Percentiles rank a stretch among this genome's conserved stretches.
These are phyloP conservation scores for Claviceps pazoutovae DNA, from an alignment of 2,329 filamentous ascomycete genomes.

Conservation along the genomic window DNA sequence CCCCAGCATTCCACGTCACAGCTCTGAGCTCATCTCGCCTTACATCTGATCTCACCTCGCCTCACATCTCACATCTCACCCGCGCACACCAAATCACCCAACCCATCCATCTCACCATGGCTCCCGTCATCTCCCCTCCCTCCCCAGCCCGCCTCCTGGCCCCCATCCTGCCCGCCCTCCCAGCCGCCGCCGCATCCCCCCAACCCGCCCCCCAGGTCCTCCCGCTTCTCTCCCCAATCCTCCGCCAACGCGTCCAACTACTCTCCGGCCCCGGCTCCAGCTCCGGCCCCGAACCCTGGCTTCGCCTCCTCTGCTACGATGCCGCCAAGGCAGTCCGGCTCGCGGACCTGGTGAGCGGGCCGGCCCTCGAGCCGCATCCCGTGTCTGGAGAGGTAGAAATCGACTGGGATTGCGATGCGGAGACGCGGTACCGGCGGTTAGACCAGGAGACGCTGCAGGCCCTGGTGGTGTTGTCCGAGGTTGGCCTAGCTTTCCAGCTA, in stretches of 20 bases:
- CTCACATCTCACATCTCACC: background rate
- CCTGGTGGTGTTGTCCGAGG: conserved; percentile 45
- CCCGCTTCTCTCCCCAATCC: conserved; percentile 49
- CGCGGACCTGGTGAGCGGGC: conserved; percentile 44
- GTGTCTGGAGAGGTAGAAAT: conserved; percentile 68
- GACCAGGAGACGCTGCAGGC: conserved; percentile 65
- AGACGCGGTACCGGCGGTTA: conserved; percentile 50
- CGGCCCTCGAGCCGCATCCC: conserved; percentile 64
- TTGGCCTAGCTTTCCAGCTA: conserved; percentile 50
- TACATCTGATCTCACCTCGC: too few relatives aligned
- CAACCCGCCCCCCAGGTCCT: conserved; percentile 42
- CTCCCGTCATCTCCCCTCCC: conserved; percentile 25
- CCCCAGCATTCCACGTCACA: too few relatives aligned
- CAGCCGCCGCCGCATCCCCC: conserved; percentile 42
- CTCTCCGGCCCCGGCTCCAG: conserved; percentile 32
- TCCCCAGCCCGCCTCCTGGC: conserved; percentile 34
- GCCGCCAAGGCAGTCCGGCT: conserved; percentile 40
- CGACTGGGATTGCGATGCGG: conserved; percentile 50
- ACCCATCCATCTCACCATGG: conserved; percentile 10
- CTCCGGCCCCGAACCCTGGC: conserved; percentile 48
- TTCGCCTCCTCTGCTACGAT: conserved; percentile 60
- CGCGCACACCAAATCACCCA: background rate
- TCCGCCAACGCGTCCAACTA: conserved; percentile 51
- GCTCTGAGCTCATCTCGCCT: too few relatives aligned
- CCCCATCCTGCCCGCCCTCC: conserved; percentile 45